Evolutionary conservation across 2,329 filamentous ascomycete species (phyloP).

Genomic region (Fusarium sp.): DNA sequence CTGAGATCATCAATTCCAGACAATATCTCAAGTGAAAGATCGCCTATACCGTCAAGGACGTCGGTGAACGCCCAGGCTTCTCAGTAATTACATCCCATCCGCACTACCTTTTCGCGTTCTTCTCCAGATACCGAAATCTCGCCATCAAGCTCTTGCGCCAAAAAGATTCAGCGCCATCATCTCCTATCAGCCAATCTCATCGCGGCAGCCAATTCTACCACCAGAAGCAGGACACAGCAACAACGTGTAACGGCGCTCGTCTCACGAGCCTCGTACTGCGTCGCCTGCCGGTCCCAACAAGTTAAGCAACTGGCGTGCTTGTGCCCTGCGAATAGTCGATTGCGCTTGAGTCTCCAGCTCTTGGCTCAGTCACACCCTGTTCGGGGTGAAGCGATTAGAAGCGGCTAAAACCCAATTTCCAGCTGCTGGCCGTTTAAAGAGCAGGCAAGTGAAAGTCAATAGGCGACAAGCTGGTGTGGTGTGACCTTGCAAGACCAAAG

Average conservation of each 20-base stretch:
- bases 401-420: conserved; percentile 12
- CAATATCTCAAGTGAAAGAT: conserved; percentile 23
- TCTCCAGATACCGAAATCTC: not conserved
- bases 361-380: conserved; percentile 15
- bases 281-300: not conserved
- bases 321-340: conserved; percentile 1
- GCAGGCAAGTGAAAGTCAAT: not conserved
- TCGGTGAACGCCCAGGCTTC: not conserved
- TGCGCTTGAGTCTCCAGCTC: not conserved
- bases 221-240: conserved; percentile 12
- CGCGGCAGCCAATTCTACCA: conserved; percentile 4
- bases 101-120: not conserved
- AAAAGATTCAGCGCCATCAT: conserved; percentile 10
- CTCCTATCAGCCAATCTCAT: conserved; percentile 34
- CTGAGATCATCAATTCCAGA: conserved; percentile 27
- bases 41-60: not conserved
- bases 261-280: conserved; percentile 1
- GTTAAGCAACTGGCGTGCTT: not conserved
- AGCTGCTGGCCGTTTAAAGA: not conserved
- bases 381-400: conserved; percentile 7
- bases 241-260: conserved; percentile 20
- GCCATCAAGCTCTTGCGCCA: conserved; percentile 15
- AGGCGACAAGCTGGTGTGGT: not conserved
- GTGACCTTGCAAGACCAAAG: conserved; percentile 3
- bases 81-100: not conserved